phyloP scores from a whole-genome alignment of 1,284 basidiomycete species.

The Clitocybe nebularis region DNA sequence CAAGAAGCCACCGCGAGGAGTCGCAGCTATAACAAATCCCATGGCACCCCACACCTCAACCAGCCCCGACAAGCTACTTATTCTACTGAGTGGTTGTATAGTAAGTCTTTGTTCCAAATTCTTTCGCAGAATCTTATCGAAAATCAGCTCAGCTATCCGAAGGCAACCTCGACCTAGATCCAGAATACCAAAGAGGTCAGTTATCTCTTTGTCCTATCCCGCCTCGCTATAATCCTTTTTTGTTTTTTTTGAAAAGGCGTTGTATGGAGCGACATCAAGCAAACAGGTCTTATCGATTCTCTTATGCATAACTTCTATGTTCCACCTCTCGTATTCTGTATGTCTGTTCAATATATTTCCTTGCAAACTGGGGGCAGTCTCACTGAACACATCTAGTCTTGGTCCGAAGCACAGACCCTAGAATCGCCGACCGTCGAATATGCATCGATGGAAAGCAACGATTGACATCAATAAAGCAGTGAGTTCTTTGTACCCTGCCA shows the following conservation, averaged over 20 bases:
- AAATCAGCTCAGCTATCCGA: too few species aligned
- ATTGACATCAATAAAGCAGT: conserved; percentile 64
- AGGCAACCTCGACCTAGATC: conserved; percentile 52
- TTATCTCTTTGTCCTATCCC: not conserved
- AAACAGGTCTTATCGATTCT: conserved; percentile 63
- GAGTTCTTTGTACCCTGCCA: conserved; percentile 6
- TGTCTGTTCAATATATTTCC: conserved; percentile 13
- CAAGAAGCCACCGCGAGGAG: conserved; percentile 6
- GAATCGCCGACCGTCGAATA: conserved; percentile 39
- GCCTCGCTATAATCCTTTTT: not conserved
- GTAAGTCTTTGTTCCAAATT: too few species aligned
- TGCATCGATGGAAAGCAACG: conserved; percentile 75
- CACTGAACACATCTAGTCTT: not conserved
- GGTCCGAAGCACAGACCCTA: conserved; percentile 40
- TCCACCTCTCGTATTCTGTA: conserved; percentile 67
- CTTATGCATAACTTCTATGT: conserved; percentile 66
- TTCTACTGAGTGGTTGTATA: conserved; percentile 46
- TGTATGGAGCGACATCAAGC: conserved; percentile 65
- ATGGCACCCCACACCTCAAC: conserved; percentile 35
- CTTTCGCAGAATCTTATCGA: too few species aligned
- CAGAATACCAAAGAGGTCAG: conserved; percentile 67
- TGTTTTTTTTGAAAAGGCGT: conserved; percentile 38
- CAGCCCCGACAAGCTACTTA: conserved; percentile 48
- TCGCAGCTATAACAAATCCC: not conserved
- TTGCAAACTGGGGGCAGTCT: not conserved